A percentile compares a stretch with the other conserved stretches of the same genome.
Evolutionary conservation across 805 yeast genomes (phyloP).

Genomic region (baker's yeast (Saccharomyces cerevisiae)): DNA sequence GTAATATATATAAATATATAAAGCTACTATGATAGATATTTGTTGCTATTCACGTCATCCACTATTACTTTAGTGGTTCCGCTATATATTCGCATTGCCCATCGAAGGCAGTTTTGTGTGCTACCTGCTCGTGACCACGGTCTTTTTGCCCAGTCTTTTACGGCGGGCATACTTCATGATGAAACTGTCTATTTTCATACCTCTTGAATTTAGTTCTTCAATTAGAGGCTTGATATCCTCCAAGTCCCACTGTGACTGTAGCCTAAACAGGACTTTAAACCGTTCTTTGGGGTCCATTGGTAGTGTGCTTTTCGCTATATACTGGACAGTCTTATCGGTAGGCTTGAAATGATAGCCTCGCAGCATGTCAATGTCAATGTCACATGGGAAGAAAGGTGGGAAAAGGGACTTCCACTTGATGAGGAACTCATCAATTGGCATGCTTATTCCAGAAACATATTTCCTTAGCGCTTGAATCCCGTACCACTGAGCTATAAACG

Average conservation of each 20-base stretch:
- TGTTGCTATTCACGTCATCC: too few species aligned
- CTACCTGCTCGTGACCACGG: slow-evolving; percentile 29
- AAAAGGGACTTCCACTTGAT: slow-evolving; percentile 55
- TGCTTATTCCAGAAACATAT: slow-evolving; percentile 26
- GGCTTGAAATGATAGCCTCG: slow-evolving; percentile 50
- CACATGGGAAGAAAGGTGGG: slow-evolving; percentile 55
- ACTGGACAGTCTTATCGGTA: slow-evolving; percentile 40
- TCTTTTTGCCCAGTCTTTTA: slow-evolving; percentile 38
- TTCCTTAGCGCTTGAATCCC: slow-evolving; percentile 47
- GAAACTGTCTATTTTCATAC: slow-evolving; percentile 47
- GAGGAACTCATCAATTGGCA: slow-evolving; percentile 45
- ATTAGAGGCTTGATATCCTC: slow-evolving; percentile 57
- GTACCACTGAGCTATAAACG: slow-evolving; percentile 48
- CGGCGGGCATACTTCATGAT: slow-evolving; percentile 56
- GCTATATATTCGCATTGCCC: not conserved
- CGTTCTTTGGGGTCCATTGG: slow-evolving; percentile 43
- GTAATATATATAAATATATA: not conserved
- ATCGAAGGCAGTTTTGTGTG: not conserved
- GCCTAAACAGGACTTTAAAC: slow-evolving; percentile 42
- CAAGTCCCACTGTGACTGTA: slow-evolving; percentile 54
- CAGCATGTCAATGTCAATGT: slow-evolving; percentile 47
- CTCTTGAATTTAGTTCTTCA: slow-evolving; percentile 46
- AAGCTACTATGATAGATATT: not conserved
- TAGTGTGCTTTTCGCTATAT: slow-evolving; percentile 42
- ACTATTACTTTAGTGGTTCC: not conserved